Percentiles rank a stretch among this genome's conserved stretches.
These are phyloP conservation scores for Neonectria coccinea DNA, from an alignment of 2,329 filamentous ascomycete genomes.

Conservation along the genomic window DNA sequence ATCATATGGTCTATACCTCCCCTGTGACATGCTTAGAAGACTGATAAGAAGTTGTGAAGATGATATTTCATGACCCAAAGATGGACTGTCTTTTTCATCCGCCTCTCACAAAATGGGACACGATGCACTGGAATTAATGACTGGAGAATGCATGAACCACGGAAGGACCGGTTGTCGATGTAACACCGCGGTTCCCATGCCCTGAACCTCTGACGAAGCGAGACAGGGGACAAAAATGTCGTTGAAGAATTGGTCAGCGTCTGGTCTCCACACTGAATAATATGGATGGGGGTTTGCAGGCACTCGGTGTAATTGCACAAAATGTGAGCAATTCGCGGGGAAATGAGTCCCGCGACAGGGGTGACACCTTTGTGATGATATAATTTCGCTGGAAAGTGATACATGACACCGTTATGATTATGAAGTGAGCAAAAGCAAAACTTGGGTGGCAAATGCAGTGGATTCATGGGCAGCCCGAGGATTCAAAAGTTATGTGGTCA, in stretches of 20 bases:
- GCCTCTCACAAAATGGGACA: not conserved
- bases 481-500: slow-evolving; percentile 31
- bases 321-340: slow-evolving; percentile 22
- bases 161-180: slow-evolving; percentile 6
- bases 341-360: slow-evolving; percentile 19
- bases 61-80: not conserved
- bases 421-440: slow-evolving; percentile 1
- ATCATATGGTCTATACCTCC: not conserved
- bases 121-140: not conserved
- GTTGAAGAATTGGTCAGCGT: not conserved
- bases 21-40: not conserved
- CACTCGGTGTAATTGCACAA: slow-evolving; percentile 12
- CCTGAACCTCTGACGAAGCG: not conserved
- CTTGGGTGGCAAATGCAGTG: slow-evolving; percentile 7
- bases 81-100: not conserved
- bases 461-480: slow-evolving; percentile 27
- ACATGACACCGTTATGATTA: not conserved
- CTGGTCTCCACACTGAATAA: not conserved
- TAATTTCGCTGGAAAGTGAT: slow-evolving; percentile 12
- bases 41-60: not conserved
- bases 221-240: slow-evolving; percentile 5
- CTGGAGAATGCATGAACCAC: not conserved
- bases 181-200: slow-evolving; percentile 6
- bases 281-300: not conserved
- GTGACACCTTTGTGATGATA: slow-evolving; percentile 18